These are phyloP conservation scores for Saccharomyces hybrid DNA, from an alignment of 1,139 yeast genomes.

Conservation along the genomic window DNA sequence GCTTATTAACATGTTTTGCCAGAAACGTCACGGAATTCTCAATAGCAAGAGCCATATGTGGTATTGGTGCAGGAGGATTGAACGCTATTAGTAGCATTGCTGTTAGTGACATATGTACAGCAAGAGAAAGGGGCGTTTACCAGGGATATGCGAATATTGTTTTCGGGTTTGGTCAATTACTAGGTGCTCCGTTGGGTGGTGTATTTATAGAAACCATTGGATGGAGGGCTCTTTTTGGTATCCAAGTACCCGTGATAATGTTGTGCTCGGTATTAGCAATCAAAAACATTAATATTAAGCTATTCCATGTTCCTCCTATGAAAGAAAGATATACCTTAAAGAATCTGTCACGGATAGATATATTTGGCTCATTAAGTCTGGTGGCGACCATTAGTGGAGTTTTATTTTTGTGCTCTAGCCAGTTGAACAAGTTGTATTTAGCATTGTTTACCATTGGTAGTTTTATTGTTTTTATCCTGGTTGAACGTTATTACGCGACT, in stretches of 20 bases:
- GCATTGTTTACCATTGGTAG: conserved; percentile 13
- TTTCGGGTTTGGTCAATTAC: conserved; percentile 58
- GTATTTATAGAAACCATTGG: conserved; percentile 59
- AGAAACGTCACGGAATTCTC: conserved; percentile 37
- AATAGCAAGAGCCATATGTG: conserved; percentile 43
- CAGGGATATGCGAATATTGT: conserved; percentile 55
- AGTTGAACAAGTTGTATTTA: conserved; percentile 15
- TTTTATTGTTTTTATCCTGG: conserved; percentile 19
- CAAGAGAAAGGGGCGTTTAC: conserved; percentile 41
- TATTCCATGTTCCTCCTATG: conserved; percentile 31
- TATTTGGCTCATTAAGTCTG: conserved; percentile 60
- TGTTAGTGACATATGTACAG: conserved; percentile 43
- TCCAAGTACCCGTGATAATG: conserved; percentile 58
- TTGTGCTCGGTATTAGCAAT: conserved; percentile 33
- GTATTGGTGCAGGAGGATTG: conserved; percentile 48
- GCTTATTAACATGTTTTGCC: conserved; percentile 38
- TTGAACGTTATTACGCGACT: conserved; percentile 25
- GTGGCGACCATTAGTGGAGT: conserved; percentile 46
- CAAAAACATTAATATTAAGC: conserved; percentile 25
- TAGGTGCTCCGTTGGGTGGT: conserved; percentile 73
- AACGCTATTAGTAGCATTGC: conserved; percentile 40
- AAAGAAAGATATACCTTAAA: conserved; percentile 34
- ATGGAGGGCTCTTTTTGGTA: conserved; percentile 62
- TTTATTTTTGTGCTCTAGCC: conserved; percentile 36
- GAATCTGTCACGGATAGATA: conserved; percentile 58